A percentile compares a stretch with the other conserved stretches of the same genome.
Evolutionary conservation across 495 filamentous ascomycete species (phyloP).

Genomic region (Neurospora sp.): DNA sequence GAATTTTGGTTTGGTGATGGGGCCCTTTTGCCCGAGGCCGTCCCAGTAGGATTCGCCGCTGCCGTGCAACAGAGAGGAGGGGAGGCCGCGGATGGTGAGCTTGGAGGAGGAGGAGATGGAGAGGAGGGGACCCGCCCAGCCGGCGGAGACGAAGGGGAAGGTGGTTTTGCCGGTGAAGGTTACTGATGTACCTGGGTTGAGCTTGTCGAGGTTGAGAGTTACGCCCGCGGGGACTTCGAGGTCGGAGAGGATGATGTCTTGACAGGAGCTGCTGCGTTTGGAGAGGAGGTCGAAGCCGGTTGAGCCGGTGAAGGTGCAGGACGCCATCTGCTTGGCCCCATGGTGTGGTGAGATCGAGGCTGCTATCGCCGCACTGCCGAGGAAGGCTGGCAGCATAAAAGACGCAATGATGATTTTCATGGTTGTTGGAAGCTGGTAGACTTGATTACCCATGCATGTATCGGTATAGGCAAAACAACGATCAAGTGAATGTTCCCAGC

Average conservation of each 20-base stretch:
- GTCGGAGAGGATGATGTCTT: constrained; percentile 4
- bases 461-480: neutral
- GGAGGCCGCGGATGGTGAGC: constrained; percentile 37
- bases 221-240: constrained; percentile 1
- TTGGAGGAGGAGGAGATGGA: constrained; percentile 34
- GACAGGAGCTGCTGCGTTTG: neutral
- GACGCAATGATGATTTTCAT: neutral
- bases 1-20: constrained; percentile 46
- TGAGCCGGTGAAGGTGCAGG: constrained; percentile 3
- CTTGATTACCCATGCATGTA: neutral
- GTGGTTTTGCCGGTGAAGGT: constrained; percentile 42
- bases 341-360: neutral
- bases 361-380: neutral
- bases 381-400: neutral
- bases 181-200: constrained; percentile 2
- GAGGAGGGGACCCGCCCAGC: constrained; percentile 41
- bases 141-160: constrained; percentile 32
- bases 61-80: constrained; percentile 33
- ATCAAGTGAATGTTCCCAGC: neutral
- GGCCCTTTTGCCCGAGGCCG: constrained; percentile 39
- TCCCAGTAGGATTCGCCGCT: constrained; percentile 44
- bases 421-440: neutral
- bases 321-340: neutral
- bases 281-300: neutral
- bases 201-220: constrained; percentile 4